Conservation (phyloP, 2,329 filamentous ascomycete species). For the Teratosphaeria pseudoeucalypti region DNA sequence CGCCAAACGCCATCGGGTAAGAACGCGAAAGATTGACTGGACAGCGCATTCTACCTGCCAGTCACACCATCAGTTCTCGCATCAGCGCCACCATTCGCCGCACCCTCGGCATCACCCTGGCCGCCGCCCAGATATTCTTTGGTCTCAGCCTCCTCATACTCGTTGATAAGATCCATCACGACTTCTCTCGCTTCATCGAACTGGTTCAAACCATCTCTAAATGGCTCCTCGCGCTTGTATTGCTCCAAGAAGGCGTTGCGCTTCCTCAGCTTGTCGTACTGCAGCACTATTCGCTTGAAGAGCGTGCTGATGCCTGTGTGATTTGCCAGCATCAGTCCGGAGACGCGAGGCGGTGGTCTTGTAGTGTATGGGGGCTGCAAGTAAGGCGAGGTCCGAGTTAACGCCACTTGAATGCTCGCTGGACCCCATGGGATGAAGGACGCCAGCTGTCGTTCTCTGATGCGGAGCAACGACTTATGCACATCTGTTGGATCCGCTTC, state of each 20-base stretch:
- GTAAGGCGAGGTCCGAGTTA: conserved; percentile 95
- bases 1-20: neutral
- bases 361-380: conserved; percentile 89
- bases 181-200: conserved; percentile 93
- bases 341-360: conserved; percentile 78
- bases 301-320: conserved; percentile 95
- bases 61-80: conserved; percentile 28
- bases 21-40: neutral
- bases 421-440: conserved; percentile 98
- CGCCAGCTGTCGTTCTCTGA: conserved; percentile 83
- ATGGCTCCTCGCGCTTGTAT: conserved; percentile 92
- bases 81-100: conserved; percentile 22
- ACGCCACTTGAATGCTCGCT: conserved; percentile 90
- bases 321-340: conserved; percentile 93
- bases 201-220: conserved; percentile 81
- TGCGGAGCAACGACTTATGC: conserved; percentile 93
- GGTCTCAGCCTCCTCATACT: conserved; percentile 92
- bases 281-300: conserved; percentile 85
- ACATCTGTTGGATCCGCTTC: conserved; percentile 97
- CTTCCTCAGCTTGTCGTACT: conserved; percentile 91
- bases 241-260: conserved; percentile 92
- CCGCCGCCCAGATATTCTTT: conserved; percentile 74
- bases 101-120: conserved; percentile 14
- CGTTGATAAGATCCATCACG: conserved; percentile 77
- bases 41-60: neutral